Conservation (phyloP, 2,329 filamentous ascomycete species). For the Alternaria gansuensis region DNA sequence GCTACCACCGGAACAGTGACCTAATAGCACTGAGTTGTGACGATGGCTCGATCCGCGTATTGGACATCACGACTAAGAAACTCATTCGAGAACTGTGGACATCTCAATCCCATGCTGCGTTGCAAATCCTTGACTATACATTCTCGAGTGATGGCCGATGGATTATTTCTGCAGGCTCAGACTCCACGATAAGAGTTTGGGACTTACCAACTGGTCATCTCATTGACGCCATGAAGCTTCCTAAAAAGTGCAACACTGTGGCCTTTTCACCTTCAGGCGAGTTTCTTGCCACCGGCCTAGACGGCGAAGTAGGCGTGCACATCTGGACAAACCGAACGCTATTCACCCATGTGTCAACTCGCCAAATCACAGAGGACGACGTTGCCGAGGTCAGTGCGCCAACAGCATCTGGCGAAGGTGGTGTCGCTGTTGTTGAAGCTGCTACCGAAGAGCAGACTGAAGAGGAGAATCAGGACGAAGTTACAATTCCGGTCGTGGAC, state of each 20-base stretch:
- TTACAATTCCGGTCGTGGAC: slow-evolving; percentile 66
- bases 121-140: slow-evolving; percentile 53
- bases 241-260: slow-evolving; percentile 80
- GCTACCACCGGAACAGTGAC: slow-evolving; percentile 84
- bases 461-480: slow-evolving; percentile 56
- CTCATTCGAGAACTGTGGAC: slow-evolving; percentile 90
- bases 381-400: slow-evolving; percentile 72
- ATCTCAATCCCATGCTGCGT: slow-evolving; percentile 60
- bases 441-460: slow-evolving; percentile 68
- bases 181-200: slow-evolving; percentile 85
- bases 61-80: slow-evolving; percentile 89
- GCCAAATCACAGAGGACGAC: slow-evolving; percentile 81
- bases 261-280: slow-evolving; percentile 91
- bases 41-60: slow-evolving; percentile 84
- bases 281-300: slow-evolving; percentile 88
- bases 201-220: slow-evolving; percentile 95
- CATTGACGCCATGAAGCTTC: slow-evolving; percentile 87
- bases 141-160: slow-evolving; percentile 95
- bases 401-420: slow-evolving; percentile 83
- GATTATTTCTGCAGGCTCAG: slow-evolving; percentile 87
- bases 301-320: slow-evolving; percentile 84
- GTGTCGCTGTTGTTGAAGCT: slow-evolving; percentile 76
- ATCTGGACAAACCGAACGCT: slow-evolving; percentile 95
- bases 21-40: slow-evolving; percentile 89
- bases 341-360: slow-evolving; percentile 86